phyloP scores from a whole-genome alignment of 257 asterid genomes.

The Solanum lignicaule region DNA sequence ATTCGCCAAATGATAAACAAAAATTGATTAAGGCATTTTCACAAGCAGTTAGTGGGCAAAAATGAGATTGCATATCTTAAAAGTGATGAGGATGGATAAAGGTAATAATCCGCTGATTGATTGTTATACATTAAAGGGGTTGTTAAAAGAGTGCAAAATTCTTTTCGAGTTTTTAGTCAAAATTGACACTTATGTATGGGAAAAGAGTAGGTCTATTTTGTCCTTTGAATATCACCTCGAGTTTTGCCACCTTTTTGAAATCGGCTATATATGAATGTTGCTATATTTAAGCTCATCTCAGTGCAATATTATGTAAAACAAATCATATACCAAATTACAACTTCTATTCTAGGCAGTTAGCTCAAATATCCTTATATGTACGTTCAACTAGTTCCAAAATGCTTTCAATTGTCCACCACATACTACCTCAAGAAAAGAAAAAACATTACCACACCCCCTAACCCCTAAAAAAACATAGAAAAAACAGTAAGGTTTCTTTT shows the following conservation, averaged over 20 bases:
- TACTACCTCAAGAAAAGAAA: background rate
- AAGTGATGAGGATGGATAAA: background rate
- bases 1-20: background rate
- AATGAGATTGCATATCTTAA: background rate
- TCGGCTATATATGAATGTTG: background rate
- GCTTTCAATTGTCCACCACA: background rate
- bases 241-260: background rate
- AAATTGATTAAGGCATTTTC: background rate
- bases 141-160: too few relatives aligned
- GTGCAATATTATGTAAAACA: background rate
- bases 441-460: background rate
- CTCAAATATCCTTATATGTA: background rate
- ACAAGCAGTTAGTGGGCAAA: background rate
- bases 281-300: background rate
- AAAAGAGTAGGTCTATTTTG: background rate
- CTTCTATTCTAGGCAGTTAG: background rate
- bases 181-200: too few relatives aligned
- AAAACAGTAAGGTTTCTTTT: too few relatives aligned
- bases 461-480: background rate
- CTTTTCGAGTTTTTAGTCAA: too few relatives aligned
- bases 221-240: too few relatives aligned
- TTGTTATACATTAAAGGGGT: background rate
- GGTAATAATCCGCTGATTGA: background rate
- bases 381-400: background rate
- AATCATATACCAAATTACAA: background rate